Evolutionary conservation across 2,329 filamentous ascomycete species (phyloP), one percentile per base, ranked within the genome.

Genomic region (Amauroascus verrucosus): DNA sequence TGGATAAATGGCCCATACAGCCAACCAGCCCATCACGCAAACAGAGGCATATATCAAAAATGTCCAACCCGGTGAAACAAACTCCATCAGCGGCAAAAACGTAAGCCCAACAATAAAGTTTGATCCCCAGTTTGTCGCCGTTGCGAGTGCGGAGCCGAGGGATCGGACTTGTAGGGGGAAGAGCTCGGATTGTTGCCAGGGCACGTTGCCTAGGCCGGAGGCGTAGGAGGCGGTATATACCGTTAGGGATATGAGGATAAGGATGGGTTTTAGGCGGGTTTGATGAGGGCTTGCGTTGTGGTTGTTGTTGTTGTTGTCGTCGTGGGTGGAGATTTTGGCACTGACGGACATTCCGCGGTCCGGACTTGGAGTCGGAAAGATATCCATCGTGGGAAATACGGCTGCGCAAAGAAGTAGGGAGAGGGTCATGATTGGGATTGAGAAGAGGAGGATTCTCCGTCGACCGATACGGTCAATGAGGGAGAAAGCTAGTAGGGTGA

Each of bases 111-210:
- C 77, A 16, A 93, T 67, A 56, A 94, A 93, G 66, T 97, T 97
- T 22, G 85, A 83, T 3, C 78, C 79, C 91, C 91, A 97, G 64
- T 86, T 96, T 6, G 87, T 94, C 4, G 83, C 84, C 6, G 90
- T 80, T 6, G 78, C 75, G 26, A 83, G 65, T 13, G 76, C 75
- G 1, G 80, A 83, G 30, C 81, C 79, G 16, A 82, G 69, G 65
- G 80, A 84, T 56, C 84, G 78, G 47, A 85, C 74, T 16, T 75
- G 72, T 16, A 80, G 65, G 0, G 89, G 86, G 64, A 96, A 96
- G 30, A 95, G 78, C 71, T 97, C 91, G 61, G 84, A 88, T 71
- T 95, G 90, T 77, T 95, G 91, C 91, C 91, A 97, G 0, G 91
- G 90, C 2, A 97, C 88, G 62, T 89, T 94, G 7, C 91, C 91